Conservation (phyloP, 208 protist genomes). For the Phytomonas francai region DNA sequence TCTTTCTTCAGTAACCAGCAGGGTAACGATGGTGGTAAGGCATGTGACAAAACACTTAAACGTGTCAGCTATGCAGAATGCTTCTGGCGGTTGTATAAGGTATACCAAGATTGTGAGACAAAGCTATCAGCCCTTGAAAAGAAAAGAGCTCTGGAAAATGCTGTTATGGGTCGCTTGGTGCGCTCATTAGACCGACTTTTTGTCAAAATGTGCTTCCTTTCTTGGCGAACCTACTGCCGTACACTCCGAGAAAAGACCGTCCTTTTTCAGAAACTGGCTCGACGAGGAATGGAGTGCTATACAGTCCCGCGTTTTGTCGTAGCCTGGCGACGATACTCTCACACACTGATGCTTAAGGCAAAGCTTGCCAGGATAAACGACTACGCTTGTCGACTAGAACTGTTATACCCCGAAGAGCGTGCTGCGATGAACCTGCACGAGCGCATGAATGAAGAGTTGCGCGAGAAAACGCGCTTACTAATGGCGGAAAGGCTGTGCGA, state of each 20-base stretch:
- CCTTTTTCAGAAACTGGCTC: slow-evolving; percentile 44
- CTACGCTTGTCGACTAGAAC: slow-evolving; percentile 59
- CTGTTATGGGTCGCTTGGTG: slow-evolving; percentile 72
- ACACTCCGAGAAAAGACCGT: slow-evolving; percentile 44
- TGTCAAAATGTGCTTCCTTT: slow-evolving; percentile 79
- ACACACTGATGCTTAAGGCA: slow-evolving; percentile 47
- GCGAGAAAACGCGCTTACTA: slow-evolving; percentile 57
- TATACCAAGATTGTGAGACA: slow-evolving; percentile 35
- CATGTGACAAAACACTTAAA: not conserved
- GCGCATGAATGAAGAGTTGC: slow-evolving; percentile 52
- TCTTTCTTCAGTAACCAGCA: not conserved
- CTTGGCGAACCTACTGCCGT: slow-evolving; percentile 63
- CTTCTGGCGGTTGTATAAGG: slow-evolving; percentile 46
- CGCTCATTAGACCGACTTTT: slow-evolving; percentile 59
- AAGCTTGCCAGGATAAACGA: slow-evolving; percentile 40
- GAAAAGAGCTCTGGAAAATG: slow-evolving; percentile 33
- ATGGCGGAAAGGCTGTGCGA: slow-evolving; percentile 28
- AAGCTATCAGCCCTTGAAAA: slow-evolving; percentile 28
- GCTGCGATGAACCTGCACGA: slow-evolving; percentile 56
- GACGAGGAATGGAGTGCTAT: slow-evolving; percentile 31
- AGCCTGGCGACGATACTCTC: slow-evolving; percentile 70
- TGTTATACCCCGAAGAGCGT: slow-evolving; percentile 52
- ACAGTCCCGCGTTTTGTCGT: slow-evolving; percentile 44
- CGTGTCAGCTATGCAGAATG: slow-evolving; percentile 47
- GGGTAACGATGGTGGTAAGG: slow-evolving; percentile 2